These are phyloP conservation scores for Cryphonectria nitschkei DNA, from an alignment of 2,329 filamentous ascomycete species.

Conservation along the genomic window DNA sequence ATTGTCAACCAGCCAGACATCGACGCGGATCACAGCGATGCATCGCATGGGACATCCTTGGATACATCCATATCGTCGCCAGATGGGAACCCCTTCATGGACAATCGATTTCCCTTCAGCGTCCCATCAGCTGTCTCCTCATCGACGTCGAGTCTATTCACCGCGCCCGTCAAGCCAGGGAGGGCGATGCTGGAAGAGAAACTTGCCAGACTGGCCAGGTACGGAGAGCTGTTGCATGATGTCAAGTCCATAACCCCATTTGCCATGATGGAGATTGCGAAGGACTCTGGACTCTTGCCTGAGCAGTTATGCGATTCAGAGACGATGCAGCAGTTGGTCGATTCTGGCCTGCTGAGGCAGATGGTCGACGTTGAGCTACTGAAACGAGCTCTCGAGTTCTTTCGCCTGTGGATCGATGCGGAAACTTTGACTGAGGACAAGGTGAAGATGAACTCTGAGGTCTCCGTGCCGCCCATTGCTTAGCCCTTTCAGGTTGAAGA, in stretches of 20 bases:
- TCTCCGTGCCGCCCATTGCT: background rate
- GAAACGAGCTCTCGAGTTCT: slow-evolving; percentile 9
- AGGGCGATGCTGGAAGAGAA: slow-evolving; percentile 2
- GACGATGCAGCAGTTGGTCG: slow-evolving; percentile 8
- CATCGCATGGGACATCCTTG: background rate
- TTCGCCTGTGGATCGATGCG: slow-evolving; percentile 1
- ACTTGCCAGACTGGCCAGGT: background rate
- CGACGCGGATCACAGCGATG: background rate
- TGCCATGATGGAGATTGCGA: background rate
- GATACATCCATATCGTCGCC: slow-evolving; percentile 1
- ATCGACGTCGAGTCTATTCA: background rate
- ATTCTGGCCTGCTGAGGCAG: background rate
- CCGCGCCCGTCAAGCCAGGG: background rate
- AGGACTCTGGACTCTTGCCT: background rate
- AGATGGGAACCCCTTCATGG: background rate
- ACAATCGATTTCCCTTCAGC: background rate
- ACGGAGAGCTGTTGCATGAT: background rate
- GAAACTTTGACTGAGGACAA: background rate
- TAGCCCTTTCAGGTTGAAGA: background rate
- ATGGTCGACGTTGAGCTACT: slow-evolving; percentile 2
- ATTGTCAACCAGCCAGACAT: background rate
- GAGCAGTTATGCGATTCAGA: background rate
- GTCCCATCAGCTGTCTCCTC: background rate
- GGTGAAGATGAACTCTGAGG: background rate
- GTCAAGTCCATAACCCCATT: background rate